These are phyloP conservation scores for Conoideocrella luteorostrata DNA, from an alignment of 2,329 filamentous ascomycete genomes.

Conservation along the genomic window DNA sequence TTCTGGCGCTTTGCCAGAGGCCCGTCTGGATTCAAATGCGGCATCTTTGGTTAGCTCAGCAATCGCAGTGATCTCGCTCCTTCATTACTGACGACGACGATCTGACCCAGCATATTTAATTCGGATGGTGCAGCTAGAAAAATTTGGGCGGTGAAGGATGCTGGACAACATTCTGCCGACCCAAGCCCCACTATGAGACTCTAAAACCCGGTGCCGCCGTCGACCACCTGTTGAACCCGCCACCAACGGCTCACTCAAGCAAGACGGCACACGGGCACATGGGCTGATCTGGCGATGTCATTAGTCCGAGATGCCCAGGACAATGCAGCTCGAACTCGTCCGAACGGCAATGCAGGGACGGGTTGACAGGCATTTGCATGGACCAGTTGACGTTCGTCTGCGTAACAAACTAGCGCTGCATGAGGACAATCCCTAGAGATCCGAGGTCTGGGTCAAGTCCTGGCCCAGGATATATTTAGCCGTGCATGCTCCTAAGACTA, in stretches of 20 bases:
- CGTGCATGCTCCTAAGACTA: no score
- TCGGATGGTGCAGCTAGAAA: constrained; percentile 10
- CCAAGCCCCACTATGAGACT: constrained; percentile 10
- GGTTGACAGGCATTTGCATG: not conserved
- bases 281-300: not conserved
- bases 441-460: no score
- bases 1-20: constrained; percentile 75
- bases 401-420: no score
- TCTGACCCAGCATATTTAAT: not conserved
- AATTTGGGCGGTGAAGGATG: constrained; percentile 20
- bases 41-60: constrained; percentile 34
- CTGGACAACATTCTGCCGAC: constrained; percentile 14
- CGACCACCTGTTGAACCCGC: no score
- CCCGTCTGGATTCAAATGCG: constrained; percentile 51
- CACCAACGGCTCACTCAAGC: not conserved
- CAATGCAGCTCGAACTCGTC: no score
- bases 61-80: no score
- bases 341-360: not conserved
- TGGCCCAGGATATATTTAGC: no score
- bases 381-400: no score
- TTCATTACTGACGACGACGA: no score
- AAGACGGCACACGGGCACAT: constrained; percentile 3
- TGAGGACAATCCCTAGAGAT: no score
- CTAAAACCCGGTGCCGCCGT: no score
- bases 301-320: no score